phyloP scores from a whole-genome alignment of 768 basidiomycete genomes.

The Coprinellus micaceus region DNA sequence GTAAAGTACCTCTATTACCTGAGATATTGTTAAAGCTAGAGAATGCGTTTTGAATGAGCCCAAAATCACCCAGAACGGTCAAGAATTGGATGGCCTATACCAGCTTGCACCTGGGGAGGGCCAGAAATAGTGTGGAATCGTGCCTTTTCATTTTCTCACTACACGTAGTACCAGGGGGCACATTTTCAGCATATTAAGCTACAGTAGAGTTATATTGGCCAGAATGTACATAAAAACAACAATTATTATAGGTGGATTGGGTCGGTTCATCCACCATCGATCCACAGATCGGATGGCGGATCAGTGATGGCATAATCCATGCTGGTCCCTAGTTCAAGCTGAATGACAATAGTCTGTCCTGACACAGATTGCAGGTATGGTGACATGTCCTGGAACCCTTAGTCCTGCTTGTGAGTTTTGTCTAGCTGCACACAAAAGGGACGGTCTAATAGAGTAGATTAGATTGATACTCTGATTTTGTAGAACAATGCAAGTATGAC shows the following conservation, averaged over 20 bases:
- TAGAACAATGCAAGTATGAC: too few relatives aligned
- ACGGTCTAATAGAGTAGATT: too few relatives aligned
- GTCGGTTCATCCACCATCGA: slow-evolving; percentile 11
- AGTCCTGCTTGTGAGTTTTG: too few relatives aligned
- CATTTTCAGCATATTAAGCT: background rate
- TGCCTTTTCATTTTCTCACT: background rate
- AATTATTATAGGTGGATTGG: background rate
- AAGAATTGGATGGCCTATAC: background rate
- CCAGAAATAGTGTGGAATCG: background rate
- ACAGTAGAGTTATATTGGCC: background rate
- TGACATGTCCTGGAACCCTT: too few relatives aligned
- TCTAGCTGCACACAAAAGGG: too few relatives aligned
- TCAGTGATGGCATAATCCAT: slow-evolving; percentile 6
- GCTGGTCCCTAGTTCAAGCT: slow-evolving; percentile 4
- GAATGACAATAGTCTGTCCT: too few relatives aligned
- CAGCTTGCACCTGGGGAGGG: background rate
- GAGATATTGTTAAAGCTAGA: too few relatives aligned
- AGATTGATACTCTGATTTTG: too few relatives aligned
- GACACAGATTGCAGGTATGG: too few relatives aligned
- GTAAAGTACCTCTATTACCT: too few relatives aligned
- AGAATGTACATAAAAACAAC: background rate
- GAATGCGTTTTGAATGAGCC: background rate
- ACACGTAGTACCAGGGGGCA: background rate
- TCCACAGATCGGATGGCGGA: background rate
- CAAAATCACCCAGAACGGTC: background rate